Base-by-base conservation (phyloP, 495 filamentous ascomycete genomes). In the Penicillium antarcticum region DNA sequence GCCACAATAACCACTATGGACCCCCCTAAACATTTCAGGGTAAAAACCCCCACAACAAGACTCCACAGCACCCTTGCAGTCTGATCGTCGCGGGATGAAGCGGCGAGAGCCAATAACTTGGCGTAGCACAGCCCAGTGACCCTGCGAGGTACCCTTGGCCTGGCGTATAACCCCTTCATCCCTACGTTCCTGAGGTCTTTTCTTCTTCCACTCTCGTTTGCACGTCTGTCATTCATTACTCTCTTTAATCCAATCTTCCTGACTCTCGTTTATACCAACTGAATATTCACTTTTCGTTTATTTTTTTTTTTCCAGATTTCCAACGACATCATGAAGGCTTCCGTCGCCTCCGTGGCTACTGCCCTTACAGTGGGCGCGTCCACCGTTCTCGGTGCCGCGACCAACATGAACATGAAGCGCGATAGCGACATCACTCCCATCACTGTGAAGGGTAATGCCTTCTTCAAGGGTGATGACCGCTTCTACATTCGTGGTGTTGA, bases 401-500 rank as follows among this genome's bases (percentile, higher is more conserved):
- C 82, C 43, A 48, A 42, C n/a, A 14, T 66, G 19, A 41, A 62
- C 21, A 23, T 29, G 47, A 55, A 66, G 48, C 71, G 71, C n/a
- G 73, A 71, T 31, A 78, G 56, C 42, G 45, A 41, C 3, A 68
- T 78, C 11, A 74, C 70, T 10, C 65, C 81, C 29, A 72, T 84
- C 74, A 79, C 81, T 39, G 67, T 80, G 74, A 77, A 81, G 73
- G 71, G 85, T 66, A 67, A 83, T 68, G 91, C 92, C 44, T 96
- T 97, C 80, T 97, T 91, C 77, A 79, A 87, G 60, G 91, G 89
- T 49, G 69, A 80, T 53, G 69, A 83, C 10, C 86, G 92, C 53
- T 97, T 96, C 81, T 97, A 97, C 68, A 83, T 97, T 44, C 88
- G 91, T 38, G 92, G 92, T 65, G 85, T 97, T 56, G 92, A 96